Evolutionary conservation across 2,329 filamentous ascomycete species (phyloP).

Genomic region (Pezicula rhizophila): DNA sequence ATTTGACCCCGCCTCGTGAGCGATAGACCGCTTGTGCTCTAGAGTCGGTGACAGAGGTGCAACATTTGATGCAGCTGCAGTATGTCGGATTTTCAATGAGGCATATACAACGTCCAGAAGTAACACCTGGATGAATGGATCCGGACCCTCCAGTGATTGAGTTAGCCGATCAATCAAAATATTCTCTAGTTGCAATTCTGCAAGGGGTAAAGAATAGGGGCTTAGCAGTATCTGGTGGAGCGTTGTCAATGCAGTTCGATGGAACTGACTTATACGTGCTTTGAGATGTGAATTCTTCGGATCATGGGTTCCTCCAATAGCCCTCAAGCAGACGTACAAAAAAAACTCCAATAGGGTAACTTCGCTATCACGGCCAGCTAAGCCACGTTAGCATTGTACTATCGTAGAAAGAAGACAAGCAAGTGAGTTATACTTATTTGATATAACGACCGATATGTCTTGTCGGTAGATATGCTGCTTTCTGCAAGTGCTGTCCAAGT

Average conservation of each 20-base stretch:
- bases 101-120: constrained; percentile 74
- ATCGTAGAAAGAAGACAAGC: neutral
- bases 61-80: constrained; percentile 13
- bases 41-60: constrained; percentile 18
- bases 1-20: constrained; percentile 27
- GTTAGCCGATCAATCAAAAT: constrained; percentile 63
- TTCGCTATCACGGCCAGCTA: constrained; percentile 49
- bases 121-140: constrained; percentile 68
- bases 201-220: constrained; percentile 53
- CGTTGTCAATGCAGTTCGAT: constrained; percentile 63
- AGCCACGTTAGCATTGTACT: constrained; percentile 10
- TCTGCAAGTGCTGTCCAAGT: constrained; percentile 67
- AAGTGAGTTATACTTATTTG: constrained; percentile 43
- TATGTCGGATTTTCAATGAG: constrained; percentile 60
- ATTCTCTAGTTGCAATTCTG: constrained; percentile 62
- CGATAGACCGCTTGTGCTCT: constrained; percentile 21
- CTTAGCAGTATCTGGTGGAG: constrained; percentile 64
- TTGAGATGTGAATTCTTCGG: constrained; percentile 31
- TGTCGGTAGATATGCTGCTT: constrained; percentile 45
- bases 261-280: constrained; percentile 57
- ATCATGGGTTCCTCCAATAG: constrained; percentile 43
- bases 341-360: constrained; percentile 63
- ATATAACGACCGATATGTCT: constrained; percentile 37
- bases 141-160: constrained; percentile 52
- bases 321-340: constrained; percentile 58